Conservation (phyloP, 805 yeast species). For the Candida corydali region DNA sequence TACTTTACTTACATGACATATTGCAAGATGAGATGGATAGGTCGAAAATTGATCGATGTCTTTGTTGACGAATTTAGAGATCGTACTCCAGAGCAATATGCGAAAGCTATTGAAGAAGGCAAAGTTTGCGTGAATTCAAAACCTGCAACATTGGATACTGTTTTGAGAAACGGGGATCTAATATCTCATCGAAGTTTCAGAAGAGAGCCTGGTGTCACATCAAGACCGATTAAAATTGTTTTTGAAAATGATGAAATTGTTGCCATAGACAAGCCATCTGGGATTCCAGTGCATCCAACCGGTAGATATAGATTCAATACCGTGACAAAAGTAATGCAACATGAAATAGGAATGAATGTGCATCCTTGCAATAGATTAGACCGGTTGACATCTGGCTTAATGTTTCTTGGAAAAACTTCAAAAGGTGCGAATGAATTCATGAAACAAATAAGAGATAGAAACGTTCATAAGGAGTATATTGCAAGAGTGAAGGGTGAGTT, state of each 20-base stretch:
- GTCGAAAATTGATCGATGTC: slow-evolving; percentile 72
- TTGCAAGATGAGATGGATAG: slow-evolving; percentile 91
- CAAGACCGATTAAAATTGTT: slow-evolving; percentile 59
- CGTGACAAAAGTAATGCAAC: slow-evolving; percentile 70
- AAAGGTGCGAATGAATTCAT: slow-evolving; percentile 74
- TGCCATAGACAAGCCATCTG: slow-evolving; percentile 90
- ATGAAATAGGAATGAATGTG: slow-evolving; percentile 60
- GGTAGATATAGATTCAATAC: slow-evolving; percentile 78
- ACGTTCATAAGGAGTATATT: slow-evolving; percentile 75
- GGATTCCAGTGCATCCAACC: slow-evolving; percentile 94
- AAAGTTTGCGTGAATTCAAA: slow-evolving; percentile 68
- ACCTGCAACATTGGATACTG: slow-evolving; percentile 59
- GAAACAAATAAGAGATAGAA: slow-evolving; percentile 65
- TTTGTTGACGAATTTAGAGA: slow-evolving; percentile 85
- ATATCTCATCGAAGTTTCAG: slow-evolving; percentile 77
- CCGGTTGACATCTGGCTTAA: slow-evolving; percentile 84
- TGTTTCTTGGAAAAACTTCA: slow-evolving; percentile 84
- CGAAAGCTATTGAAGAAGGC: slow-evolving; percentile 49
- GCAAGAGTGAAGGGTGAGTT: slow-evolving; percentile 88
- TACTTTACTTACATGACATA: slow-evolving; percentile 85
- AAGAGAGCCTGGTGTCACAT: slow-evolving; percentile 83
- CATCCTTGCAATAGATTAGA: slow-evolving; percentile 87
- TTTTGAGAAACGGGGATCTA: slow-evolving; percentile 77
- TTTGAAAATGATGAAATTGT: slow-evolving; percentile 71
- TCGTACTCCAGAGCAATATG: slow-evolving; percentile 63